Conservation (phyloP, 192 early-diverging fungal genomes). For the Coemansia sp. region DNA sequence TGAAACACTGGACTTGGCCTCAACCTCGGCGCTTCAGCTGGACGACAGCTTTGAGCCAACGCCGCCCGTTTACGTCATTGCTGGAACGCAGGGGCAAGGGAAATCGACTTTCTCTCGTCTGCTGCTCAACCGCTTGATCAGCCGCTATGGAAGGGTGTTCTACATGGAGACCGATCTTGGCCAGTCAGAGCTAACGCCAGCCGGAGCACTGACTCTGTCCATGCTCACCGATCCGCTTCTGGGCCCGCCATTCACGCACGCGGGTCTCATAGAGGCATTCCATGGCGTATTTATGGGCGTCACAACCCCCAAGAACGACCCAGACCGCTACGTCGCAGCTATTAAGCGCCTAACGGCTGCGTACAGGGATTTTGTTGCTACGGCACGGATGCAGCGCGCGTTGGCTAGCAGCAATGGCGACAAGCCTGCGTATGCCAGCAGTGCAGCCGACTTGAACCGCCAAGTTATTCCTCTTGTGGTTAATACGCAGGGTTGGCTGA, state of each 20-base stretch:
- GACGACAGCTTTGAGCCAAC: slow-evolving; percentile 33
- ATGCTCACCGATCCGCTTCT: slow-evolving; percentile 67
- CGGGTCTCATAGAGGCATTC: slow-evolving; percentile 53
- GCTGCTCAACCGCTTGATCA: slow-evolving; percentile 72
- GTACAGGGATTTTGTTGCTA: slow-evolving; percentile 54
- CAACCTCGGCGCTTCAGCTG: slow-evolving; percentile 19
- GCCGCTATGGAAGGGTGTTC: slow-evolving; percentile 65
- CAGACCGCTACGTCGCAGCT: slow-evolving; percentile 75
- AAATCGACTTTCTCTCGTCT: slow-evolving; percentile 87
- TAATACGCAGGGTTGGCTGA: slow-evolving; percentile 95
- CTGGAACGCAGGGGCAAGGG: slow-evolving; percentile 78
- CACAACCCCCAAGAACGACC: slow-evolving; percentile 71
- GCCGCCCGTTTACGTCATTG: slow-evolving; percentile 60
- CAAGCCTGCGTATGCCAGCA: neutral
- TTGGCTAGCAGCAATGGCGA: neutral
- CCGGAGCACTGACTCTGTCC: slow-evolving; percentile 78
- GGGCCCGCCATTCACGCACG: slow-evolving; percentile 83
- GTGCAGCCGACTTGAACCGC: slow-evolving; percentile 23
- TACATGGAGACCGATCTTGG: slow-evolving; percentile 92
- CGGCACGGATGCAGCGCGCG: neutral
- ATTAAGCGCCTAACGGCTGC: slow-evolving; percentile 59
- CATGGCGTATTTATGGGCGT: slow-evolving; percentile 74
- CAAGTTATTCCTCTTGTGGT: slow-evolving; percentile 77
- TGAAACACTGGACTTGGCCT: slow-evolving; percentile 24
- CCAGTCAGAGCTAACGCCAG: slow-evolving; percentile 83